phyloP scores from a whole-genome alignment of 140 eudicot species.

The Anethum foeniculum region DNA sequence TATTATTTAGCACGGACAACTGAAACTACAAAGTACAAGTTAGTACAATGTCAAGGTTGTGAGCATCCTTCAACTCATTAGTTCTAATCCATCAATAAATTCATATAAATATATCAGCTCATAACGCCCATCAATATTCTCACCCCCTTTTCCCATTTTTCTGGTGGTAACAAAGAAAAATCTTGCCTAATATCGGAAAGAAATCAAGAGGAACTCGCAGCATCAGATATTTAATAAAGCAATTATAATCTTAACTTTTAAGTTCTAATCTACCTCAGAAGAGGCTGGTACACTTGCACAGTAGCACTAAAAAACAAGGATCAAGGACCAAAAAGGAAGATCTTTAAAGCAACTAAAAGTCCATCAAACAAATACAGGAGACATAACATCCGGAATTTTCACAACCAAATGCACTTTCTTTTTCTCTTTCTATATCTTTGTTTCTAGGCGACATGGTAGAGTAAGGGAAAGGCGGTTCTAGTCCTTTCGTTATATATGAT shows the following conservation, averaged over 20 bases:
- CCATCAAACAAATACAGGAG: not conserved
- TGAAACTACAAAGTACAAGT: too few relatives aligned
- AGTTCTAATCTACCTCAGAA: not conserved
- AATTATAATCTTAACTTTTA: not conserved
- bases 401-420: not conserved
- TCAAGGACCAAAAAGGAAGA: not conserved
- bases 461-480: not conserved
- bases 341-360: not conserved
- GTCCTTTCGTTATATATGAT: not conserved
- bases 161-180: not conserved
- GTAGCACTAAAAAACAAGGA: not conserved
- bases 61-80: too few relatives aligned
- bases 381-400: not conserved
- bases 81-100: too few relatives aligned
- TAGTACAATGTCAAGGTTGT: too few relatives aligned
- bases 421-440: not conserved
- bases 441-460: not conserved
- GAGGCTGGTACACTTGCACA: not conserved
- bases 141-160: not conserved
- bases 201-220: not conserved
- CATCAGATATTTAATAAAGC: not conserved
- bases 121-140: not conserved
- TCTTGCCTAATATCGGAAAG: not conserved
- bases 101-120: too few relatives aligned
- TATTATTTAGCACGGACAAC: too few relatives aligned